Evolutionary conservation across 495 filamentous ascomycete species (phyloP), one percentile per base, ranked within the genome.

Genomic region (Penicillium chermesinum): DNA sequence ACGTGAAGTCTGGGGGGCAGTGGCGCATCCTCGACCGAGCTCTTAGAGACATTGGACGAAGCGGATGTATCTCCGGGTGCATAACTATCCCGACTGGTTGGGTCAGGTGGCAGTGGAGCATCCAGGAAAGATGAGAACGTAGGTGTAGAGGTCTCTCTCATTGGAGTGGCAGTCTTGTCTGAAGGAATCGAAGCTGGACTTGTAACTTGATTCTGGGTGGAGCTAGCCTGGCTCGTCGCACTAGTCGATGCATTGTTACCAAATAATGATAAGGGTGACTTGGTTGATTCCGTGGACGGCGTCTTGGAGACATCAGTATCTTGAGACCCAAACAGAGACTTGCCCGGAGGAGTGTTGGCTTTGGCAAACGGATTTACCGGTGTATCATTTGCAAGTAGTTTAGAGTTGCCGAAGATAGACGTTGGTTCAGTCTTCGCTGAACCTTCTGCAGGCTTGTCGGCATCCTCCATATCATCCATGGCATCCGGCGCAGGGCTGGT

Each of bases 91-190:
- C 83, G 85, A 70, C 81, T 89, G 16, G 84, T 87, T 36, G 85
- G 63, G 50, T 90, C 85, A n/a, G 87, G 87, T 22, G 88, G 88
- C 30, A 91, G 64, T 42, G 89, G 87, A 12, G 77, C 60, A 55
- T 84, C 79, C 1, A 53, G 32, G 15, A 48, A 38, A 54, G 55
- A 48, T 10, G 45, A 45, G 38, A 63, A 59, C 1, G 60, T 61
- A 9, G 52, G 68, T 16, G 54, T 46, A 37, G 53, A 49, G 16
- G 43, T 48, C 7, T 63, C 57, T 40, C 49, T 50, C 27, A 57
- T 66, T 2, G 57, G 55, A 17, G 63, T 58, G 15, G 55, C 56
- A 1, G 71, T 70, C 46, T 66, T 69, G 16, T 75, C 72, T 1
- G 70, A 72, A 4, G 51, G 67, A 4, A 59, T 53, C 2, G 71